These are phyloP conservation scores for Fusarium goolgardi DNA, from an alignment of 2,329 filamentous ascomycete genomes.

Conservation along the genomic window DNA sequence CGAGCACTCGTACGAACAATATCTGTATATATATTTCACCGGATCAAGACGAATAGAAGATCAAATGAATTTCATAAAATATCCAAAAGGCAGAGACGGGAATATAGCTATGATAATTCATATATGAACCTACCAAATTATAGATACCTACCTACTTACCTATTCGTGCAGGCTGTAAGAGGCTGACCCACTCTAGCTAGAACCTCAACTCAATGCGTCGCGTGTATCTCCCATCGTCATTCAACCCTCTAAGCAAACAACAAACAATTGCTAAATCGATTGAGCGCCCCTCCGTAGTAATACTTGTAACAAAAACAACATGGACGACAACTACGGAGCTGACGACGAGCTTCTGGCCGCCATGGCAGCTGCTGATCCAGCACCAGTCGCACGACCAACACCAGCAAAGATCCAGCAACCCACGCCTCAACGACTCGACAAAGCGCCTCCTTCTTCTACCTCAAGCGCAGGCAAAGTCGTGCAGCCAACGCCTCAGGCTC, in stretches of 20 bases:
- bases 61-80: neutral
- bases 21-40: neutral
- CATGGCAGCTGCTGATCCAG: conserved; percentile 62
- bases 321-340: conserved; percentile 68
- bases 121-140: neutral
- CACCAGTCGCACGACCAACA: conserved; percentile 44
- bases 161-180: neutral
- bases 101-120: neutral
- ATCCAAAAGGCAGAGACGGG: accelerated
- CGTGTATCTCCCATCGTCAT: conserved; percentile 31
- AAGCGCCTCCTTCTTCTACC: conserved; percentile 58
- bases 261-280: neutral
- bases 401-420: conserved; percentile 60
- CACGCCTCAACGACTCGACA: conserved; percentile 67
- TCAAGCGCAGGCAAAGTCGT: conserved; percentile 69
- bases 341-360: conserved; percentile 68
- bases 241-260: neutral
- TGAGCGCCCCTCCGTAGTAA: neutral
- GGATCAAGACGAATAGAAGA: neutral
- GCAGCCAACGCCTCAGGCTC: conserved; percentile 89
- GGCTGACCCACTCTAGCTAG: conserved; percentile 30
- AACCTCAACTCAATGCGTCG: conserved; percentile 12
- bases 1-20: neutral
- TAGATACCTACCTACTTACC: neutral
- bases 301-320: conserved; percentile 13